phyloP scores from a whole-genome alignment of 768 basidiomycete species.

The Serendipita sp. region DNA sequence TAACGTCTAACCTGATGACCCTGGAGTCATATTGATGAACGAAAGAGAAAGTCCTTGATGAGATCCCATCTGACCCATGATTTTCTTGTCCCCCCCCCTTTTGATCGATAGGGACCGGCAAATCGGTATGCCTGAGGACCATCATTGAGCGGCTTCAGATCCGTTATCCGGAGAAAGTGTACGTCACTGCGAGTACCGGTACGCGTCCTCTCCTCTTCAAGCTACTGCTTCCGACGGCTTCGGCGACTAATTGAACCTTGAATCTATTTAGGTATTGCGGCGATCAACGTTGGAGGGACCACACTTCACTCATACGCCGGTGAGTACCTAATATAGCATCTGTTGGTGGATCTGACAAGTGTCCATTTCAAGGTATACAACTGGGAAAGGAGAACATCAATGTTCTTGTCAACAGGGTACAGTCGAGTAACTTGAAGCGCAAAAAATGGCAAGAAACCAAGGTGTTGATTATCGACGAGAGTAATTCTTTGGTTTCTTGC shows the following conservation, averaged over 20 bases:
- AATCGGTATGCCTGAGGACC: conserved; percentile 62
- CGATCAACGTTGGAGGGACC: conserved; percentile 65
- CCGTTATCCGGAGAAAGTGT: conserved; percentile 25
- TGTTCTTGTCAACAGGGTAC: conserved; percentile 36
- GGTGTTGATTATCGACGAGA: conserved; percentile 70
- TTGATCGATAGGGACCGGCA: conserved; percentile 49
- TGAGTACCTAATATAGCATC: background rate
- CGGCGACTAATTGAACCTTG: background rate
- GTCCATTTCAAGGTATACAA: conserved; percentile 37
- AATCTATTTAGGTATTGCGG: conserved; percentile 48
- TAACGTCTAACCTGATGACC: background rate
- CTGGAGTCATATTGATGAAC: background rate
- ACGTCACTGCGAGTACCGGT: conserved; percentile 53
- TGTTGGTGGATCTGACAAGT: background rate
- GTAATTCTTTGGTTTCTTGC: conserved; percentile 11
- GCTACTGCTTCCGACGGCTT: background rate
- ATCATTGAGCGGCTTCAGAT: conserved; percentile 39
- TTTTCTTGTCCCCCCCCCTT: background rate
- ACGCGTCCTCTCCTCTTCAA: background rate
- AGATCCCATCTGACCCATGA: too few relatives aligned
- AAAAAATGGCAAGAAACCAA: conserved; percentile 46
- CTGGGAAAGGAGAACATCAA: conserved; percentile 44
- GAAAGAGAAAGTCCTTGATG: too few relatives aligned
- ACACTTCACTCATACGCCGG: conserved; percentile 64
- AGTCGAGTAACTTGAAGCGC: conserved; percentile 36